A percentile compares a stretch with the other conserved stretches of the same genome.
Evolutionary conservation across 73 alveolate genomes (phyloP).

Genomic region (Blepharisma japonicum): DNA sequence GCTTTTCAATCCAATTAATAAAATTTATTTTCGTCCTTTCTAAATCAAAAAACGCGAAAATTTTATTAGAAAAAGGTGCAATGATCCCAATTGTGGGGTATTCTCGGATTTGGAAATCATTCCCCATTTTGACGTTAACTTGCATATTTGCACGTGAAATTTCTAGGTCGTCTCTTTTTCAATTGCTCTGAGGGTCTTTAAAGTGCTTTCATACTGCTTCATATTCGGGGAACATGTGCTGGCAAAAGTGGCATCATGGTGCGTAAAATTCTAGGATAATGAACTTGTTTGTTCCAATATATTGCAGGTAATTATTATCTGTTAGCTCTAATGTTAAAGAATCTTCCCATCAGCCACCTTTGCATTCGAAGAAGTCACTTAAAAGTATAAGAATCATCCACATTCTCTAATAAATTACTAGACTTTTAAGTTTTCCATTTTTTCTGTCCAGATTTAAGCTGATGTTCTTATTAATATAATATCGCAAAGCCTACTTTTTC

Average conservation of each 20-base stretch:
- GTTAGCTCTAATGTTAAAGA: constrained; percentile 1
- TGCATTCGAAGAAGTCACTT: no score
- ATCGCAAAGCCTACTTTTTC: no score
- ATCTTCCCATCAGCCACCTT: not conserved
- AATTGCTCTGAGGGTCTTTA: not conserved
- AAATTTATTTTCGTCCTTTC: constrained; percentile 4
- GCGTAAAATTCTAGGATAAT: not conserved
- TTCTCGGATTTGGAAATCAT: not conserved
- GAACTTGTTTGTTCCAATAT: not conserved
- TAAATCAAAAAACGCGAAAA: not conserved
- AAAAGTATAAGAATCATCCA: no score
- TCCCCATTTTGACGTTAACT: not conserved
- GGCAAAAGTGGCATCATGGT: constrained; percentile 18
- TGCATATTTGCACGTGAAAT: not conserved
- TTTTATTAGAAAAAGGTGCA: not conserved
- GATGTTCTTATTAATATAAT: no score
- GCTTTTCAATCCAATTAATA: constrained; percentile 6
- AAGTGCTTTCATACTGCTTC: constrained; percentile 16
- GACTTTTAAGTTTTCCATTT: no score
- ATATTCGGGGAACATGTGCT: constrained; percentile 1
- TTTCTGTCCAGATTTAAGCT: no score
- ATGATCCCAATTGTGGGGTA: constrained; percentile 3
- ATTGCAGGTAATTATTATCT: not conserved
- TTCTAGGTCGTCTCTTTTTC: not conserved
- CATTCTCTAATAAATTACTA: no score